Evolutionary conservation across 306 rosid species (phyloP), one percentile per base, ranked within the genome.

Genomic region (Albizia julibrissin): DNA sequence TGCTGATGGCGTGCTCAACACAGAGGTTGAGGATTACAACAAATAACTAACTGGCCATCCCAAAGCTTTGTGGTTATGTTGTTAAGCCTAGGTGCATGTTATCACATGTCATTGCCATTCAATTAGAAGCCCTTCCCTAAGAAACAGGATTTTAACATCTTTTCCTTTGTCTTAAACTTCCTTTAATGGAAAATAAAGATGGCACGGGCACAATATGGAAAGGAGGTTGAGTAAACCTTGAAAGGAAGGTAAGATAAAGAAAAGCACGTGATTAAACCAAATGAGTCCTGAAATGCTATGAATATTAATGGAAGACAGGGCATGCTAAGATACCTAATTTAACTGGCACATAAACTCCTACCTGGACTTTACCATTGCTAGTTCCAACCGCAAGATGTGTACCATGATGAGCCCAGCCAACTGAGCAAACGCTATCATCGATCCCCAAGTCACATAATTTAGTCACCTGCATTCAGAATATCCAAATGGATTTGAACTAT

Each of bases 341-440:
- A 8, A 80, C 65, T 10, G 54, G 27, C 46, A 54, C 19, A 66
- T 59, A 37, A 75, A 61, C 82, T 39, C 97, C 26, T 79, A 94
- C 98, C 89, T 94, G 97, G 9, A 94, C 95, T 89, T 89, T 90
- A 29, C 98, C 98, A 74, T 85, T 86, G 88, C 89, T 90, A 19
- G 93, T 91, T 80, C 98, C 98, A 78, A 94, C 94, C 61, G 97
- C 93, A 79, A 92, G 91, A 84, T 85, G 88, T 37, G 95, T 85
- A 66, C 97, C 98, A 31, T 92, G 94, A 81, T 91, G 98, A 79
- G 97, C 97, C 98, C 98, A 94, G 18, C 94, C 94, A 8, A 94
- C 95, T 0, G 97, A 94, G 79, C 97, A 94, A 44, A 92, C 94
- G n/a, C 81, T 91, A 24, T 91, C 93, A 18, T 92, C 97, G 21